Conservation (phyloP, 2,329 filamentous ascomycete species). For the Ustulina deusta region DNA sequence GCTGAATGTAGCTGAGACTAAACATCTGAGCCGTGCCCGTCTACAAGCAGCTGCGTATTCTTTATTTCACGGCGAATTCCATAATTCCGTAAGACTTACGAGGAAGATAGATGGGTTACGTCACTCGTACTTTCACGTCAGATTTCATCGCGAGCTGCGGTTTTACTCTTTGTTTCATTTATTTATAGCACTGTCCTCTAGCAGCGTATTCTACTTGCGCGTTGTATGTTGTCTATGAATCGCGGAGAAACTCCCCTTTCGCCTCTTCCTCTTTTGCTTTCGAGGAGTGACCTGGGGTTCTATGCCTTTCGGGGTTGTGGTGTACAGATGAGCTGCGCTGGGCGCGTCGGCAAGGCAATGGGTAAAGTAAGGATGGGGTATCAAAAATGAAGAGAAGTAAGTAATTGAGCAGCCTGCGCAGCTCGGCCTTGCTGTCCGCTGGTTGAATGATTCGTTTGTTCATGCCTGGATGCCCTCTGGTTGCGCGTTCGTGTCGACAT, state of each 20-base stretch:
- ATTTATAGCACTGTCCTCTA: too few species aligned
- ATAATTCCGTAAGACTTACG: too few species aligned
- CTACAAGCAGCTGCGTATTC: too few species aligned
- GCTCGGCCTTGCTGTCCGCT: neutral
- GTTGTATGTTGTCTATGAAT: neutral
- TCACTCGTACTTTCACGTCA: too few species aligned
- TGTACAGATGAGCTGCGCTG: constrained; percentile 5
- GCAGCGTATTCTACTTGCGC: too few species aligned
- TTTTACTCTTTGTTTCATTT: too few species aligned
- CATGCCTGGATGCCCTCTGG: constrained; percentile 20
- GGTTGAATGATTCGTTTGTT: neutral
- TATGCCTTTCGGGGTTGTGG: too few species aligned
- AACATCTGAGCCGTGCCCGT: too few species aligned
- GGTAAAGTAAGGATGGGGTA: constrained; percentile 46
- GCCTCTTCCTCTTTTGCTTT: neutral
- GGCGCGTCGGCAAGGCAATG: constrained; percentile 12
- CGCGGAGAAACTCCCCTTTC: neutral
- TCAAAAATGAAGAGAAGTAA: constrained; percentile 42
- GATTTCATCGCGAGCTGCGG: too few species aligned
- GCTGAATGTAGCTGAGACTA: too few species aligned
- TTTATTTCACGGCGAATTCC: too few species aligned
- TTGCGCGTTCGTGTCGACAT: constrained; percentile 14
- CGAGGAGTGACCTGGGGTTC: neutral
- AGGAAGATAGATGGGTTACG: too few species aligned
- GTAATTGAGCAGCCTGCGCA: neutral